Evolutionary conservation across 768 basidiomycete species (phyloP), one percentile per base, ranked within the genome.

Genomic region (Boletus reticuloceps): DNA sequence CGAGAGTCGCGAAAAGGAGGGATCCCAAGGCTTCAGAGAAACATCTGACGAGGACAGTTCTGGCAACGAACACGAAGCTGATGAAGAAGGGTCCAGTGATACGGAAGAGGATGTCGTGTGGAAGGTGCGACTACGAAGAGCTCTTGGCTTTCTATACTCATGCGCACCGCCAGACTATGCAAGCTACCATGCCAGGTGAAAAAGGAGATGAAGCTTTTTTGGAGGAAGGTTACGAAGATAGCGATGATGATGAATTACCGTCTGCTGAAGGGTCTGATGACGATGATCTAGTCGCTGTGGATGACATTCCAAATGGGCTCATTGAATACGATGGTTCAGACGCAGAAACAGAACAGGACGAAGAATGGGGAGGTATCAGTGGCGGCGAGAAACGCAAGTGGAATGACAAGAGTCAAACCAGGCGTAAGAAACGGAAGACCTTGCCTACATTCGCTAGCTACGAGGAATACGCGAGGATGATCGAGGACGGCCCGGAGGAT

Each of bases 371-470:
- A 62, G 39, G 75, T 64, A 25, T 80, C 64, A 12, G 75, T 72
- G 38, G 79, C 71, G 14, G 80, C 77, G 53, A 83, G 79, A 58
- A 89, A 83, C 83, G 79, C 76, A 49, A 69, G 67, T 58, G 74
- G 73, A 59, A 84, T 80, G 66, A 56, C 39, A 19, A 47, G 20
- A 39, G 20, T 27, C 51, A 75, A 82, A 55, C 84, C 82, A 65
- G 64, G 72, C 45, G 85, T 72, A 91, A 91, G 76, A 92, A 85
- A 73, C 65, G 81, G 66, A 77, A 76, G 54, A 78, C 82, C 11
- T 66, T 91, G 59, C 89, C 89, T 6, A 91, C 87, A 36, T 94
- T 94, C 66, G 91, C 91, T 12, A 89, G 83, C 64, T 92, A 92
- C 63, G 91, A 94, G 55, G 91, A 92, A 54, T 94, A 91, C 61